Evolutionary conservation across 768 basidiomycete species (phyloP).

Genomic region (Collybia sordida): DNA sequence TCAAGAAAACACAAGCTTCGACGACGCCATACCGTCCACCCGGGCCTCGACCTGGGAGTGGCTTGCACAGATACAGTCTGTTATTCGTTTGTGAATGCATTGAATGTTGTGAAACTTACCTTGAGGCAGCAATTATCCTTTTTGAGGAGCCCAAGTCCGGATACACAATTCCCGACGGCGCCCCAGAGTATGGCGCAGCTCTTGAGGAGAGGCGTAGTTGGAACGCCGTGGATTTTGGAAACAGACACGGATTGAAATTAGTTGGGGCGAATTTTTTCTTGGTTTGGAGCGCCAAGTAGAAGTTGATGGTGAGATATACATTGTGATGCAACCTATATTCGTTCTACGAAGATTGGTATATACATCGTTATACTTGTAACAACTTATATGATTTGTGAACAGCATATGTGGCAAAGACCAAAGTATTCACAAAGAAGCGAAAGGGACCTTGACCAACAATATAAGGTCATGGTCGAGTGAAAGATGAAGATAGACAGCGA

Average conservation of each 20-base stretch:
- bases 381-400: slow-evolving; percentile 1
- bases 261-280: slow-evolving; percentile 62
- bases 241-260: slow-evolving; percentile 48
- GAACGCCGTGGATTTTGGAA: slow-evolving; percentile 54
- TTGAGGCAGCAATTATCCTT: slow-evolving; percentile 49
- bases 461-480: neutral
- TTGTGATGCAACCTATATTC: slow-evolving; percentile 8
- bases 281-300: slow-evolving; percentile 17
- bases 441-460: slow-evolving; percentile 4
- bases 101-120: neutral
- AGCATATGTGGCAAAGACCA: slow-evolving; percentile 4
- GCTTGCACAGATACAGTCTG: slow-evolving; percentile 59
- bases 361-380: slow-evolving; percentile 9
- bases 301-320: neutral
- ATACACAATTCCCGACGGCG: slow-evolving; percentile 41
- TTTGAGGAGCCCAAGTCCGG: slow-evolving; percentile 54
- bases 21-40: slow-evolving; percentile 59
- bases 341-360: slow-evolving; percentile 9
- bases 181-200: slow-evolving; percentile 44
- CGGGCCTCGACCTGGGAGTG: slow-evolving; percentile 51
- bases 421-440: slow-evolving; percentile 7
- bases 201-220: slow-evolving; percentile 49
- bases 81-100: neutral
- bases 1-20: slow-evolving; percentile 38
- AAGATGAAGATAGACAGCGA: slow-evolving; percentile 5